Conservation (phyloP, 495 filamentous ascomycete genomes). For the Penicillium cinerascens region DNA sequence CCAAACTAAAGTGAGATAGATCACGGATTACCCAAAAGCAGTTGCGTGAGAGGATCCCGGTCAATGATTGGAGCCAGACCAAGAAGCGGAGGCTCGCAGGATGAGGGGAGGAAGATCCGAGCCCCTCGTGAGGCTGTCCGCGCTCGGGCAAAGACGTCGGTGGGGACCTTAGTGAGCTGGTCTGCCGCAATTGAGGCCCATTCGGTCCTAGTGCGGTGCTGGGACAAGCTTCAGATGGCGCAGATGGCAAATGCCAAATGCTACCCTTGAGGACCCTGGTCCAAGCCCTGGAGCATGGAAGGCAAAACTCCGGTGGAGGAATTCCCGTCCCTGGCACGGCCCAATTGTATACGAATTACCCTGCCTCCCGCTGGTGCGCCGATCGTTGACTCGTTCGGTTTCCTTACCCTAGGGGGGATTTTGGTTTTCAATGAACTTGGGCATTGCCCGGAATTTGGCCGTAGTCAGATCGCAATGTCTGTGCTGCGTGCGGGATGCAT, state of each 20-base stretch:
- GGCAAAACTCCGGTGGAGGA: conserved; percentile 24
- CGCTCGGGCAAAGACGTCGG: background rate
- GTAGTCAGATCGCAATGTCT: no score
- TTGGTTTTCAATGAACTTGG: no score
- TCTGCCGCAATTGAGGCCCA: background rate
- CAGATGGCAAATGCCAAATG: background rate
- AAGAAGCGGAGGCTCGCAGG: conserved; percentile 2
- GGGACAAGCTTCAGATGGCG: conserved; percentile 6
- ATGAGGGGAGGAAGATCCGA: conserved; percentile 21
- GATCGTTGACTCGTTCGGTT: background rate
- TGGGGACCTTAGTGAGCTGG: background rate
- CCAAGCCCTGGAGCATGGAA: conserved; percentile 1
- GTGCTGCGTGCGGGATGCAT: no score
- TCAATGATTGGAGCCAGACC: conserved; percentile 8
- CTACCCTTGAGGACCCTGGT: background rate
- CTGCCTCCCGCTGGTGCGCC: background rate
- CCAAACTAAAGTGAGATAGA: background rate
- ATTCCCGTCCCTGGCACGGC: background rate
- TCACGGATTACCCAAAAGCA: conserved; percentile 25
- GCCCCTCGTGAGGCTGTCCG: conserved; percentile 11
- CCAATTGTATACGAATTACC: background rate
- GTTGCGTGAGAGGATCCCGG: conserved; percentile 11
- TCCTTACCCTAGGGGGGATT: no score
- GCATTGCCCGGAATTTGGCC: no score
- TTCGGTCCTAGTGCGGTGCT: background rate